Conservation (phyloP, 2,329 filamentous ascomycete genomes). For the Boeremia lycopersici region DNA sequence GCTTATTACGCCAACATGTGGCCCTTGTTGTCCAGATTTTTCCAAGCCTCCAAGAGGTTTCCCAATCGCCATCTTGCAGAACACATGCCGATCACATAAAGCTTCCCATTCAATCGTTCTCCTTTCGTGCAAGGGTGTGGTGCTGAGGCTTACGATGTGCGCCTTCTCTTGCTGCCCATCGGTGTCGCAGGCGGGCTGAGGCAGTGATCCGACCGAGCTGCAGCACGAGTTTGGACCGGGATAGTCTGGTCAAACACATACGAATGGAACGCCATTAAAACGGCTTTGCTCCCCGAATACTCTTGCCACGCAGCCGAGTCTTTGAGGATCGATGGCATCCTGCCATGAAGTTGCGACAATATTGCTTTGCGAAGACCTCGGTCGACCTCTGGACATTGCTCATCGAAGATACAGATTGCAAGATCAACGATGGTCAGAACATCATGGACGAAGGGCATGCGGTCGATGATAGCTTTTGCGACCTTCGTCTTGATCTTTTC, state of each 20-base stretch:
- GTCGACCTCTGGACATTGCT: constrained; percentile 18
- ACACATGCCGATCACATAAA: not conserved
- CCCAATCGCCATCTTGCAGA: too few relatives aligned
- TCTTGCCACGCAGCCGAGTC: constrained; percentile 20
- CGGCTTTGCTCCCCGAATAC: constrained; percentile 14
- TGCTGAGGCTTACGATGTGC: not conserved
- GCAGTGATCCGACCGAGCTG: not conserved
- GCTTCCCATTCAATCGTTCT: not conserved
- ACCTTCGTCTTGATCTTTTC: constrained; percentile 22
- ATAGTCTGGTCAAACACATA: not conserved
- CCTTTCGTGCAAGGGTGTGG: not conserved
- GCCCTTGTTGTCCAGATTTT: too few relatives aligned
- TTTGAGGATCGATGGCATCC: constrained; percentile 17
- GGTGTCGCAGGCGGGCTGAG: not conserved
- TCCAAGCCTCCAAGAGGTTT: too few relatives aligned
- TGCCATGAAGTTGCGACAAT: constrained; percentile 14
- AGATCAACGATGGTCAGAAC: constrained; percentile 21
- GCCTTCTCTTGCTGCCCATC: not conserved
- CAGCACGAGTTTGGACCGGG: not conserved
- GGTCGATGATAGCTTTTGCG: constrained; percentile 25
- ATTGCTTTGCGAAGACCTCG: constrained; percentile 23
- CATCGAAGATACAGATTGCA: constrained; percentile 16
- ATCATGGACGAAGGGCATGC: constrained; percentile 25
- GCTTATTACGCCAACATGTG: too few relatives aligned
- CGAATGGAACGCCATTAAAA: constrained; percentile 21